Evolutionary conservation across 1,284 basidiomycete genomes (phyloP).

Genomic region (Boletellus dicymbophilus): DNA sequence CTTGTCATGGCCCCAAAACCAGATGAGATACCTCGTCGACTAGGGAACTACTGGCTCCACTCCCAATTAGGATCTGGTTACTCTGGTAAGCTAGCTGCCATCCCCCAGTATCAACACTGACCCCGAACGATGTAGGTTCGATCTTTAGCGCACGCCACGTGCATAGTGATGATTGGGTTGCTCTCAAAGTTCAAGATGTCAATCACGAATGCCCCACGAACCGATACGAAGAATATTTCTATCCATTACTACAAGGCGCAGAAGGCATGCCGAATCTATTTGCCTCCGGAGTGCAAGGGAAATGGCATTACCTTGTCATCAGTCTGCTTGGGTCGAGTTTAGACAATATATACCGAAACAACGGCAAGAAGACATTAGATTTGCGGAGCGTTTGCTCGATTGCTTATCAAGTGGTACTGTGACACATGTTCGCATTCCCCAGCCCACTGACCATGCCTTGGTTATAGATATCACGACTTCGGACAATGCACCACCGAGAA

Average conservation of each 20-base stretch:
- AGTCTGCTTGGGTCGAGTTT: slow-evolving; percentile 70
- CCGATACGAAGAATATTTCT: slow-evolving; percentile 64
- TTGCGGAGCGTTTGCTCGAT: slow-evolving; percentile 69
- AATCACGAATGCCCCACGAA: slow-evolving; percentile 76
- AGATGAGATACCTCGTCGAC: slow-evolving; percentile 37
- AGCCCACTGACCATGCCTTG: slow-evolving; percentile 14
- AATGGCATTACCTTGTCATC: slow-evolving; percentile 75
- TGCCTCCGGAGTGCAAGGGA: slow-evolving; percentile 56
- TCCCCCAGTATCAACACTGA: slow-evolving; percentile 1
- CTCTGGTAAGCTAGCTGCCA: slow-evolving; percentile 41
- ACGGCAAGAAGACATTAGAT: slow-evolving; percentile 60
- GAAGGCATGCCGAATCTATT: slow-evolving; percentile 71
- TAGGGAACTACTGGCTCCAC: slow-evolving; percentile 52
- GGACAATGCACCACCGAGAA: slow-evolving; percentile 71
- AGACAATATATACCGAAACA: slow-evolving; percentile 58
- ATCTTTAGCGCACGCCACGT: slow-evolving; percentile 65
- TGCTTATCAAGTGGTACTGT: slow-evolving; percentile 68
- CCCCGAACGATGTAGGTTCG: slow-evolving; percentile 42
- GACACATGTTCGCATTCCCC: not conserved
- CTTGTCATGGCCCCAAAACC: slow-evolving; percentile 18
- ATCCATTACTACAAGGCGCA: slow-evolving; percentile 72
- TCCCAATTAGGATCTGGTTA: slow-evolving; percentile 53
- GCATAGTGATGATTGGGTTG: slow-evolving; percentile 57
- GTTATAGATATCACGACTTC: slow-evolving; percentile 61
- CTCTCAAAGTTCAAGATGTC: slow-evolving; percentile 68